phyloP scores from a whole-genome alignment of 1,284 basidiomycete genomes.

The Boletellus deceptivus region DNA sequence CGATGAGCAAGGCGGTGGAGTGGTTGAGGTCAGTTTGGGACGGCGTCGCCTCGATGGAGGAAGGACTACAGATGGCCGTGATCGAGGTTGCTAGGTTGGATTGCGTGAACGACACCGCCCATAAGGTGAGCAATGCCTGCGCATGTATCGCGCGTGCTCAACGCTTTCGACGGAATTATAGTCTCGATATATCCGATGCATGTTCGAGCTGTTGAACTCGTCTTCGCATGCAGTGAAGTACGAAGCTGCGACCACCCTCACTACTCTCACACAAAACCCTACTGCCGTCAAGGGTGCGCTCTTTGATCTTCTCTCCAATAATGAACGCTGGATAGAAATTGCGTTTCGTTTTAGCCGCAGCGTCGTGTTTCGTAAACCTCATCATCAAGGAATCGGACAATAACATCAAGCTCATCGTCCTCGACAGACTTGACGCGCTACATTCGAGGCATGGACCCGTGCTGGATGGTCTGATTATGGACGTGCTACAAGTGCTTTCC shows the following conservation, averaged over 20 bases:
- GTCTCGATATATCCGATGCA: constrained; percentile 90
- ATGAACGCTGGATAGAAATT: neutral
- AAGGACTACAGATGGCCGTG: constrained; percentile 93
- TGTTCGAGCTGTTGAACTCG: constrained; percentile 93
- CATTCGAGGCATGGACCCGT: constrained; percentile 89
- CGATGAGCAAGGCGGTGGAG: constrained; percentile 89
- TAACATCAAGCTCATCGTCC: constrained; percentile 98
- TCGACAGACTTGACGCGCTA: constrained; percentile 87
- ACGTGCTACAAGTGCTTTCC: constrained; percentile 88
- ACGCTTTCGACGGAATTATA: constrained; percentile 30
- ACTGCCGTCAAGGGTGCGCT: constrained; percentile 87
- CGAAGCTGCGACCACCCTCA: constrained; percentile 95
- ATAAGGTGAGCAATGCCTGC: constrained; percentile 57
- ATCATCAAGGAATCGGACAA: constrained; percentile 97
- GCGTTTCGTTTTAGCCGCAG: constrained; percentile 65
- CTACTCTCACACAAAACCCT: constrained; percentile 92
- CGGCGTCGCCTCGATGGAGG: constrained; percentile 82
- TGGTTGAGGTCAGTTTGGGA: constrained; percentile 89
- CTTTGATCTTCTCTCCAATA: neutral
- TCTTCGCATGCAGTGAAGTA: constrained; percentile 96
- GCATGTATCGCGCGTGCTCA: constrained; percentile 11
- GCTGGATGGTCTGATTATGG: constrained; percentile 92
- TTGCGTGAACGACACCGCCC: constrained; percentile 80
- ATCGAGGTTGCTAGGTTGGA: constrained; percentile 95
- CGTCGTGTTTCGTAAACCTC: constrained; percentile 86